phyloP scores from a whole-genome alignment of 208 protist species.

The Trypanosoma cruzi region DNA sequence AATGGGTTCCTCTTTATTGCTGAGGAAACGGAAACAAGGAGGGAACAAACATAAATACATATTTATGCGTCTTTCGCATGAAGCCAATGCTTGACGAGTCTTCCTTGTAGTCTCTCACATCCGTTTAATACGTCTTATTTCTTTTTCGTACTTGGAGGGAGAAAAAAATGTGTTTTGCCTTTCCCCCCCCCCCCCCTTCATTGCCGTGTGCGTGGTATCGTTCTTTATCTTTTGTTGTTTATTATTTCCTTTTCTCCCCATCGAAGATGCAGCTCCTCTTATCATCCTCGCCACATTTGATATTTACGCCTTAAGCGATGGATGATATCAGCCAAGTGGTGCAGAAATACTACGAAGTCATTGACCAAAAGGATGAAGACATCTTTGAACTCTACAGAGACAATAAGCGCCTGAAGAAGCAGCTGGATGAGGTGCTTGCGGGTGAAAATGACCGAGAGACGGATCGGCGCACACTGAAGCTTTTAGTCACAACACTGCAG shows the following conservation, averaged over 20 bases:
- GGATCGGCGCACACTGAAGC: constrained; percentile 30
- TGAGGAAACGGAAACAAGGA: no score
- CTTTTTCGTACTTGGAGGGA: no score
- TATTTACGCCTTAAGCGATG: constrained; percentile 10
- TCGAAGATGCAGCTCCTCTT: neutral
- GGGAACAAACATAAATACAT: no score
- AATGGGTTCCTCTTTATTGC: no score
- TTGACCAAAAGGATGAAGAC: constrained; percentile 76
- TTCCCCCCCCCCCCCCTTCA: no score
- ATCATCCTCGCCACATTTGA: neutral
- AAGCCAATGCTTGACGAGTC: no score
- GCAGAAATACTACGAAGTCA: constrained; percentile 67
- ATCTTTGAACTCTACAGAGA: constrained; percentile 74
- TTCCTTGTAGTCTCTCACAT: no score
- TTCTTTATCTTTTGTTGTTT: neutral
- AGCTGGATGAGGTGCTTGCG: constrained; percentile 48
- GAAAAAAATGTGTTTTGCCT: no score
- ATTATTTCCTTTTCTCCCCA: constrained; percentile 14
- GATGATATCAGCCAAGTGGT: constrained; percentile 65
- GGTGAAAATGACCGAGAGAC: constrained; percentile 52
- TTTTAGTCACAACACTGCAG: constrained; percentile 50
- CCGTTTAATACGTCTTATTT: no score
- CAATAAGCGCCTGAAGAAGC: constrained; percentile 64
- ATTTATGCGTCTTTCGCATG: no score
- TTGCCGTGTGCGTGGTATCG: neutral